These are phyloP conservation scores for Drechslerella coelobrocha DNA, from an alignment of 2,329 filamentous ascomycete genomes.

Conservation along the genomic window DNA sequence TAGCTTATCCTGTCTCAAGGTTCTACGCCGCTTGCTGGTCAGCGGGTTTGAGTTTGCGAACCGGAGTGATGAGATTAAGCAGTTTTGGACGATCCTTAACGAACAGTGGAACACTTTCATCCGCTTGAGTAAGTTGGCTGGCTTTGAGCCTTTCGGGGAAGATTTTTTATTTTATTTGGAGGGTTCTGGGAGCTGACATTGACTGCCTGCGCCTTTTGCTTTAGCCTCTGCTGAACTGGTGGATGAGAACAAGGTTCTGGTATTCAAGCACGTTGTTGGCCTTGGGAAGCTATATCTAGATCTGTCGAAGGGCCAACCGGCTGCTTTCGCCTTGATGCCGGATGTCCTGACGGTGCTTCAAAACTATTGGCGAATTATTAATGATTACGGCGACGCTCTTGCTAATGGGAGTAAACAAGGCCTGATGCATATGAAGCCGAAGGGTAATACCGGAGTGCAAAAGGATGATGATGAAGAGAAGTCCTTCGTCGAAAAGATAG, in stretches of 20 bases:
- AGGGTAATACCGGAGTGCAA: constrained; percentile 58
- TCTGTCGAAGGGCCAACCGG: constrained; percentile 79
- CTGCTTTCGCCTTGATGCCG: constrained; percentile 81
- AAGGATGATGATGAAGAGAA: constrained; percentile 59
- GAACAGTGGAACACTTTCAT: constrained; percentile 80
- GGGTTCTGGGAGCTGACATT: neutral
- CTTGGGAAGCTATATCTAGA: constrained; percentile 89
- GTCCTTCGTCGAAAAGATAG: constrained; percentile 76
- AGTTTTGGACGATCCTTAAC: constrained; percentile 81
- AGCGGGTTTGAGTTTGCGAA: constrained; percentile 85
- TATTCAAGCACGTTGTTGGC: constrained; percentile 88
- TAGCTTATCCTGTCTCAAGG: constrained; percentile 79
- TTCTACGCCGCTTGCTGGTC: constrained; percentile 78
- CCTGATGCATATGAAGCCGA: constrained; percentile 52
- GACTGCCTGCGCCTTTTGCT: neutral
- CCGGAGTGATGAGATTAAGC: constrained; percentile 74
- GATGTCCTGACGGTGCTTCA: constrained; percentile 77
- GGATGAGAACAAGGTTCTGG: constrained; percentile 57
- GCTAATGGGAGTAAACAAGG: constrained; percentile 64
- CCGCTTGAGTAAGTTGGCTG: constrained; percentile 60
- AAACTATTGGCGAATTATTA: constrained; percentile 84
- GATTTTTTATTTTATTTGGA: neutral
- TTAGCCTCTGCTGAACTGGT: constrained; percentile 27
- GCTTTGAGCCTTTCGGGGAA: too few relatives aligned
- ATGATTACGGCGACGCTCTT: constrained; percentile 75